phyloP scores from a whole-genome alignment of 2,329 filamentous ascomycete genomes.

The Lecanicillium sp. region DNA sequence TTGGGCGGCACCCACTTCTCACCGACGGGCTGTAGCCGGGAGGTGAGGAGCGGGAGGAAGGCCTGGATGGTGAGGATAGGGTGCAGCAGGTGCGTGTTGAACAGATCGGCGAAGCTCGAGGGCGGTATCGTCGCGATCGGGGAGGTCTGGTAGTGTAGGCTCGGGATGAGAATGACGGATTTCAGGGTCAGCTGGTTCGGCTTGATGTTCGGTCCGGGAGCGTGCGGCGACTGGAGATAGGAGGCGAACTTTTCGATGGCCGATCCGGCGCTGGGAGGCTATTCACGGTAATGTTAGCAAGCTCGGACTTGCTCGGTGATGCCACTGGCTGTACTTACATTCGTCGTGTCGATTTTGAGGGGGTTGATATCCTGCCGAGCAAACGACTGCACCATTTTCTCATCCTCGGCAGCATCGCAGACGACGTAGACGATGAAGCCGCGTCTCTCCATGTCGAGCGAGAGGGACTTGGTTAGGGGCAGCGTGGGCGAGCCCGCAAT shows the following conservation, averaged over 20 bases:
- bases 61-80: constrained; percentile 84
- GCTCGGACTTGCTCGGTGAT: too few species aligned
- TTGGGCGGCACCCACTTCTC: constrained; percentile 53
- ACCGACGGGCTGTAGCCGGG: constrained; percentile 48
- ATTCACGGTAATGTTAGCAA: constrained; percentile 5
- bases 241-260: constrained; percentile 66
- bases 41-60: constrained; percentile 74
- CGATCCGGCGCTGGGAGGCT: constrained; percentile 62
- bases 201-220: constrained; percentile 68
- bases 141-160: constrained; percentile 71
- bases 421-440: constrained; percentile 93
- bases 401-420: constrained; percentile 78
- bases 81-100: constrained; percentile 87
- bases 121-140: constrained; percentile 81
- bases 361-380: constrained; percentile 76
- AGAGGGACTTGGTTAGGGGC: constrained; percentile 75
- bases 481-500: constrained; percentile 83
- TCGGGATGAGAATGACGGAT: constrained; percentile 78
- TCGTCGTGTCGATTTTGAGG: constrained; percentile 74
- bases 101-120: constrained; percentile 78
- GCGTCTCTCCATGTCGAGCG: constrained; percentile 79
- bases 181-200: constrained; percentile 71
- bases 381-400: constrained; percentile 69
- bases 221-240: constrained; percentile 67
- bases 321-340: constrained; percentile 53